Base-by-base conservation (phyloP, 371 early-diverging fungal genomes). In the Zychaea mexicana region DNA sequence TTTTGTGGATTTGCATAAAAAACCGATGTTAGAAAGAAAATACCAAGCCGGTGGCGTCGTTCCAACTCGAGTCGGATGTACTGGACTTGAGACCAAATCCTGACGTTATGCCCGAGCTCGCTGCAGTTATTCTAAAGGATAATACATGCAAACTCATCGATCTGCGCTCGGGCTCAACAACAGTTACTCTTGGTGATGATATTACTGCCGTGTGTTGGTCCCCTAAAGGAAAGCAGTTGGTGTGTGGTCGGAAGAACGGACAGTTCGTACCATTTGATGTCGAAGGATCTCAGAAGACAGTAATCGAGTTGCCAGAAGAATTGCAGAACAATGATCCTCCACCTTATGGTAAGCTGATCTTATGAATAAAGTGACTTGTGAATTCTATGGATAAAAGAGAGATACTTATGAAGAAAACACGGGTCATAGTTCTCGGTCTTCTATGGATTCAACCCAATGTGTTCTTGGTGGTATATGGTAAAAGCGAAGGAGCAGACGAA, bases 161-260 rank as follows among this genome's bases (percentile, higher is more conserved):
- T 56, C 31, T 66, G n/a, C 60, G 31, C 3, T 70, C 59, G 22
- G 79, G 78, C 15, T 36, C 56, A 5, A 71, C 52, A 0, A 31
- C 33, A 0, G 60, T 66, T 2, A 54, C 60, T 1, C 46, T 82
- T 9, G 31, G 61, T 17, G 55, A 66, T 13, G 66, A 67, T 52
- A 31, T 68, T 8, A 69, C 80, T 22, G 76, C 80, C 36, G 65
- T 82, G 7, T 83, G 81, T 47, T 85, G 85, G 85, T 83, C 83
- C 15, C 83, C 74, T 22, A 85, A 82, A 60, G 85, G 85, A 64
- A 83, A 81, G 38, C 85, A 85, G 52, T 62, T 85, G 47, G 74
- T 77, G 2, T 77, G 78, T 42, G 85, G 85, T 36, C 70, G 61
- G n/a, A 36, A 49, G 17, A 62, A 72, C 46, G 85, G 83, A 13